Base-by-base conservation (phyloP, 345 rosid genomes). In the Rhodomyrtus tomentosa region DNA sequence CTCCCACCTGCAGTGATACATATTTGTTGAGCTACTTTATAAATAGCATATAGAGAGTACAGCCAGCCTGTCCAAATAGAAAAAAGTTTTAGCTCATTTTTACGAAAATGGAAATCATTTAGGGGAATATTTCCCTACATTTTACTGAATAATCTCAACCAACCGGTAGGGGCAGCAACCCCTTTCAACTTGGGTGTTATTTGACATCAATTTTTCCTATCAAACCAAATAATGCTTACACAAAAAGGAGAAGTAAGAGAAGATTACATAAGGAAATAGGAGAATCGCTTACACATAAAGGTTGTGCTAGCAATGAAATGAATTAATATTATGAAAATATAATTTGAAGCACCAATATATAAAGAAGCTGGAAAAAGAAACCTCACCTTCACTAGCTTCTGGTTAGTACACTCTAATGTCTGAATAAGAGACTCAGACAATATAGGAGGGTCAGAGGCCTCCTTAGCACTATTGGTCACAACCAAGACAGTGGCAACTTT, bases 401-500 rank as follows among this genome's bases (percentile, higher is more conserved):
- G 91, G 56, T 91, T 91, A 29, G 89, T 90, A 81, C 83, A 87
- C 84, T 93, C 88, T 88, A 92, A 84, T 52, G 82, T 83, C 86
- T 88, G 89, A 83, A 91, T 82, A 55, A 84, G 85, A 56, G 88
- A 80, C 55, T 84, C 80, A 18, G 81, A 21, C 27, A 82, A 85
- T 40, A 83, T 56, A 87, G 81, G 83, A 81, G 82, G 51, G 58
- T 85, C 86, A 85, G 82, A 52, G 72, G 62, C 91, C 27, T 13
- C 89, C 83, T 86, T 79, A 87, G 81, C 90, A 20, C 58, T 56
- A 73, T 89, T 88, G 85, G 86, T 89, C 84, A 93, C 29, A 84
- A 92, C 90, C 86, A 96, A 88, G 85, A 92, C 91, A 59, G 89
- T 81, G 20, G 93, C 98, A 56, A 90, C 86, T 91, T 95, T 94